Percentiles rank a stretch among this genome's conserved stretches.
phyloP scores from a whole-genome alignment of 202 grass and related monocot species.

The Digitaria exilis region DNA sequence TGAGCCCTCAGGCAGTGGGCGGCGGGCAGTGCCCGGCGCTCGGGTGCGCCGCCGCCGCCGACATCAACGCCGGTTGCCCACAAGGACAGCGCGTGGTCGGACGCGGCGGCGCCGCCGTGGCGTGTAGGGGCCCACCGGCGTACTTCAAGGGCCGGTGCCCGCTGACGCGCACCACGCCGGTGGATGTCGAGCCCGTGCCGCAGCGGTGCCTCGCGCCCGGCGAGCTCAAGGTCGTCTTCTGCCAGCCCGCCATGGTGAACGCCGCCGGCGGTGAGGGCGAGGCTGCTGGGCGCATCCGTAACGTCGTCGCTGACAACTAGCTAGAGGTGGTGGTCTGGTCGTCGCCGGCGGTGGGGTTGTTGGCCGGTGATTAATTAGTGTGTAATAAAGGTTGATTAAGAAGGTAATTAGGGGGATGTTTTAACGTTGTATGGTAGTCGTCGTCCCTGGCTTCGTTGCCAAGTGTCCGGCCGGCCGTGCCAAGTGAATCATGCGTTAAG shows the following conservation, averaged over 20 bases:
- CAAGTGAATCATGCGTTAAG: background rate
- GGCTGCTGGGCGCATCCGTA: background rate
- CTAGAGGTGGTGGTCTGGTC: too few relatives aligned
- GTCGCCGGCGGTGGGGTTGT: too few relatives aligned
- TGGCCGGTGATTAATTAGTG: too few relatives aligned
- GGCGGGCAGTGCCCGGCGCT: constrained; percentile 48
- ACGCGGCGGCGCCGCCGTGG: background rate
- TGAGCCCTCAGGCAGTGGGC: constrained; percentile 39
- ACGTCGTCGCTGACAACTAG: constrained; percentile 29
- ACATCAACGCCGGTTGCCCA: constrained; percentile 42
- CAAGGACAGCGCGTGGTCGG: background rate
- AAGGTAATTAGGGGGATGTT: background rate
- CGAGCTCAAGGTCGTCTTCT: constrained; percentile 53
- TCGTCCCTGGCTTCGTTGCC: background rate
- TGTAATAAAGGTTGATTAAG: too few relatives aligned
- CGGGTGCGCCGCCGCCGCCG: constrained; percentile 33
- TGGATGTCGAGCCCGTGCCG: constrained; percentile 40
- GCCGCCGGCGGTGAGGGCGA: background rate
- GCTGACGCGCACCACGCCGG: constrained; percentile 24
- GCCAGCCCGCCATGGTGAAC: constrained; percentile 38
- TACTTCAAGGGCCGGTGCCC: constrained; percentile 55
- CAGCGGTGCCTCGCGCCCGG: constrained; percentile 39
- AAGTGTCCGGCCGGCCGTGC: background rate
- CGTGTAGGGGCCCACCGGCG: constrained; percentile 2
- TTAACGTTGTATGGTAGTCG: too few relatives aligned